Conservation (phyloP, 2,329 filamentous ascomycete species). For the Trichoderma sp. region DNA sequence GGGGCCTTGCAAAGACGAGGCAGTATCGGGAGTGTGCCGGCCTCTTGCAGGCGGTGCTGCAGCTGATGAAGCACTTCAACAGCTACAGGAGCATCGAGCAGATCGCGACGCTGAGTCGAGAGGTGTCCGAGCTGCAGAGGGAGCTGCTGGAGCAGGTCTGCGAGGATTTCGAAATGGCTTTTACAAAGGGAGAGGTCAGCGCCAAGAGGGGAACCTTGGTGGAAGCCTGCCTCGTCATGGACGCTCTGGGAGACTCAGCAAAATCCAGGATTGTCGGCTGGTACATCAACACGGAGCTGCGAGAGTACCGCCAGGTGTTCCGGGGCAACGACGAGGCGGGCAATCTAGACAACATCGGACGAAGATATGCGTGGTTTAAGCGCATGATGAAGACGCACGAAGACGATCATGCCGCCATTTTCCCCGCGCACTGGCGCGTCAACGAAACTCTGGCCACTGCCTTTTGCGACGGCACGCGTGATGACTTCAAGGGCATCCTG, state of each 20-base stretch:
- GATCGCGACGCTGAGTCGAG: conserved; percentile 87
- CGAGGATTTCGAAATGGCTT: conserved; percentile 95
- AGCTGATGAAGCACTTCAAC: conserved; percentile 98
- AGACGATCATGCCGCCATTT: conserved; percentile 84
- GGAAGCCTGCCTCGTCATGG: conserved; percentile 91
- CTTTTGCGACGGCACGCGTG: conserved; percentile 92
- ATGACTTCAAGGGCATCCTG: conserved; percentile 92
- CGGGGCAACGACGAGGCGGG: conserved; percentile 95
- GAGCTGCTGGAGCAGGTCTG: conserved; percentile 97
- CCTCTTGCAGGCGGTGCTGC: conserved; percentile 87
- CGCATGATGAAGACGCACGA: conserved; percentile 95
- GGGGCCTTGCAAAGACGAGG: conserved; percentile 74
- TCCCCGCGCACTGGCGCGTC: conserved; percentile 84
- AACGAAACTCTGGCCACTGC: conserved; percentile 85
- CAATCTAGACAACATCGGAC: conserved; percentile 91
- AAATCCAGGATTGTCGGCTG: conserved; percentile 80
- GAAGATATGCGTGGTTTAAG: conserved; percentile 94
- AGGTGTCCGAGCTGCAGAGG: conserved; percentile 88
- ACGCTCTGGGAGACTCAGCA: conserved; percentile 86
- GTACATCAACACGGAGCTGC: conserved; percentile 96
- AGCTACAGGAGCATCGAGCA: conserved; percentile 97
- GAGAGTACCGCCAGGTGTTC: conserved; percentile 95
- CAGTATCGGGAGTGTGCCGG: conserved; percentile 96
- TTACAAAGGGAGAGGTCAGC: conserved; percentile 80
- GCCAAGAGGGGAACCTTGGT: conserved; percentile 67